phyloP scores from a whole-genome alignment of 257 asterid genomes.

The Anisodus tanguticus region DNA sequence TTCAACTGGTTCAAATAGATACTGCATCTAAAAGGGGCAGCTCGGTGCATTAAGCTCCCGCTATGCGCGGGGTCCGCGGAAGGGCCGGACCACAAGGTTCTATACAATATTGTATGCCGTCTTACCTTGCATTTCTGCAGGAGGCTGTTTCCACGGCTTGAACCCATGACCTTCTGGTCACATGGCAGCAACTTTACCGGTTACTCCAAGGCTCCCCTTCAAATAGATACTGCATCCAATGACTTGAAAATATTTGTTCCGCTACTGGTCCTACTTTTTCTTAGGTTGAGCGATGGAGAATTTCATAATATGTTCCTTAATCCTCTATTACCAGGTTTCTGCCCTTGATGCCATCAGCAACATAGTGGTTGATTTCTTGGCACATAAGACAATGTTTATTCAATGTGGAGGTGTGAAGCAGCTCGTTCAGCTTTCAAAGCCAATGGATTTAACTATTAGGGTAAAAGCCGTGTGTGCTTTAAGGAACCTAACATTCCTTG shows the following conservation, averaged over 20 bases:
- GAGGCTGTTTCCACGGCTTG: no score
- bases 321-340: conserved; percentile 60
- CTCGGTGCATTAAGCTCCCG: no score
- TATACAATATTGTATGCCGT: no score
- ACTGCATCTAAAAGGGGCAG: no score
- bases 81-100: no score
- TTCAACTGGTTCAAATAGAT: conserved; percentile 1
- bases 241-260: conserved; percentile 9
- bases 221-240: conserved; percentile 12
- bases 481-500: conserved; percentile 78
- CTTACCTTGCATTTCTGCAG: no score
- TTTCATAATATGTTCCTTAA: conserved; percentile 16
- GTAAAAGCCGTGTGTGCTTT: conserved; percentile 74
- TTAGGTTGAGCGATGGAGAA: neutral
- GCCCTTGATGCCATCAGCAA: conserved; percentile 88
- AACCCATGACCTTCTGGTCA: no score
- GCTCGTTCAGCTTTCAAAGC: conserved; percentile 83
- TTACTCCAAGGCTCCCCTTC: no score
- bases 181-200: no score
- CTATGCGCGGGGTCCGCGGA: no score
- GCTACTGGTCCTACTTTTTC: conserved; percentile 1
- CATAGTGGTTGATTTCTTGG: conserved; percentile 70
- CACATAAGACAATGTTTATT: conserved; percentile 60
- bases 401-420: conserved; percentile 79
- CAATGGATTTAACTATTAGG: conserved; percentile 81